Evolutionary conservation across 768 basidiomycete species (phyloP).

Genomic region (Lactarius indigo): DNA sequence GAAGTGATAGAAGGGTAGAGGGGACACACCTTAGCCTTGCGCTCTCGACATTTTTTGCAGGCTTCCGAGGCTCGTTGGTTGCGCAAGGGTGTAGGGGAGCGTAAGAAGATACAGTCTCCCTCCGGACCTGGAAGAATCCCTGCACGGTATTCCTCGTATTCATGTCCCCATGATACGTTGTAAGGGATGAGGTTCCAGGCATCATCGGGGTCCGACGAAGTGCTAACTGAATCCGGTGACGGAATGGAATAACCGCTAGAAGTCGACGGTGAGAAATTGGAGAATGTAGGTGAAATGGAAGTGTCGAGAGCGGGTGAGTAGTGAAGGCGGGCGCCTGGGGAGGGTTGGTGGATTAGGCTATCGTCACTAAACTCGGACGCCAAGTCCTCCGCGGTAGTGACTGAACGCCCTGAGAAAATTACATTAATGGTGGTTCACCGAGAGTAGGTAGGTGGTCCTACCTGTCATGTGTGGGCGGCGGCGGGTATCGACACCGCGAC

Average conservation of each 20-base stretch:
- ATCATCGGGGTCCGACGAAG: slow-evolving; percentile 27
- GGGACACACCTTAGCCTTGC: slow-evolving; percentile 38
- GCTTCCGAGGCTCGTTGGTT: slow-evolving; percentile 37
- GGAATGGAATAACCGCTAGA: slow-evolving; percentile 23
- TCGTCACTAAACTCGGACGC: slow-evolving; percentile 13
- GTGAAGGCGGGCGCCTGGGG: slow-evolving; percentile 16
- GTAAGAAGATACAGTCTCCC: slow-evolving; percentile 38
- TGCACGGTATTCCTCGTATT: slow-evolving; percentile 33
- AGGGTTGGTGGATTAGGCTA: slow-evolving; percentile 11
- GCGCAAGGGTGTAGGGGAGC: slow-evolving; percentile 39
- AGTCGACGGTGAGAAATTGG: slow-evolving; percentile 23
- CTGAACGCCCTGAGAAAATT: neutral
- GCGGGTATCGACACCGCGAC: slow-evolving; percentile 11
- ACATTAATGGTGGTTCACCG: neutral
- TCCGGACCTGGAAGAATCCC: slow-evolving; percentile 39
- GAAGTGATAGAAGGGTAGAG: neutral
- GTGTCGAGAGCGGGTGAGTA: slow-evolving; percentile 21
- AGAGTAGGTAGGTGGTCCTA: neutral
- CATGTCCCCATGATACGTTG: slow-evolving; percentile 38
- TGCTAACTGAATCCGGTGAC: slow-evolving; percentile 14
- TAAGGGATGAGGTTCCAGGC: slow-evolving; percentile 40
- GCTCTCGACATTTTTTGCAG: slow-evolving; percentile 38
- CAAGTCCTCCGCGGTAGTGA: slow-evolving; percentile 7
- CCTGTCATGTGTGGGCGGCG: slow-evolving; percentile 6
- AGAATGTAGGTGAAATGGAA: slow-evolving; percentile 23